phyloP scores from a whole-genome alignment of 371 early-diverging fungal species.

The Dichotomocladium elegans region DNA sequence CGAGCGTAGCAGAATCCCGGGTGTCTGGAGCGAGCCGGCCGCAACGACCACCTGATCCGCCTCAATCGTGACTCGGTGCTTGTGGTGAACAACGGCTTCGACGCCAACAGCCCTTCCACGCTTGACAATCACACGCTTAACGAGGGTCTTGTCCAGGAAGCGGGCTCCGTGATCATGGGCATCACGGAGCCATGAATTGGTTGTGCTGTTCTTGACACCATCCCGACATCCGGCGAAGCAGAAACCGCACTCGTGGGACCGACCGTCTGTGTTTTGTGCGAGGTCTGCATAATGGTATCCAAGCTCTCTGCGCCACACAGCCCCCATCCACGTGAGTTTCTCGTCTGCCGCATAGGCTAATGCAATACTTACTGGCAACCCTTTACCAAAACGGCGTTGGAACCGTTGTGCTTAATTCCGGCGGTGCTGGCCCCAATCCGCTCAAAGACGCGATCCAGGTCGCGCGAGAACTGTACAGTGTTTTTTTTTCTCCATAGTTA shows the following conservation, averaged over 20 bases:
- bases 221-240: constrained; percentile 71
- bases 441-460: constrained; percentile 51
- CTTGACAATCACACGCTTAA: constrained; percentile 47
- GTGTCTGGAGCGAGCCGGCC: constrained; percentile 67
- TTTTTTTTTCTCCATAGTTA: too few species aligned
- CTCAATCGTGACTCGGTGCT: constrained; percentile 28
- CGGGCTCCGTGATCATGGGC: constrained; percentile 57
- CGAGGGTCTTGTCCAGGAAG: constrained; percentile 59
- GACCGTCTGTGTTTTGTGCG: constrained; percentile 65
- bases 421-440: constrained; percentile 55
- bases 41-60: constrained; percentile 62
- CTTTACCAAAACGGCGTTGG: constrained; percentile 57
- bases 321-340: too few species aligned
- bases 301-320: constrained; percentile 55
- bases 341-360: not conserved
- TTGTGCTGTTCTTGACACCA: constrained; percentile 68
- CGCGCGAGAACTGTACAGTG: constrained; percentile 21
- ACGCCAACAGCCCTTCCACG: constrained; percentile 54
- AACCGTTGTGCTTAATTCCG: constrained; percentile 55
- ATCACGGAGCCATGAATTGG: constrained; percentile 66
- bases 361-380: constrained; percentile 48
- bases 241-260: constrained; percentile 62
- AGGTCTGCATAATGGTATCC: constrained; percentile 57
- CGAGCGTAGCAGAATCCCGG: constrained; percentile 59
- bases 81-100: constrained; percentile 23